Evolutionary conservation across 129 eudicot species (phyloP), one percentile per base, ranked within the genome.

Genomic region (Smallanthus sonchifolius): DNA sequence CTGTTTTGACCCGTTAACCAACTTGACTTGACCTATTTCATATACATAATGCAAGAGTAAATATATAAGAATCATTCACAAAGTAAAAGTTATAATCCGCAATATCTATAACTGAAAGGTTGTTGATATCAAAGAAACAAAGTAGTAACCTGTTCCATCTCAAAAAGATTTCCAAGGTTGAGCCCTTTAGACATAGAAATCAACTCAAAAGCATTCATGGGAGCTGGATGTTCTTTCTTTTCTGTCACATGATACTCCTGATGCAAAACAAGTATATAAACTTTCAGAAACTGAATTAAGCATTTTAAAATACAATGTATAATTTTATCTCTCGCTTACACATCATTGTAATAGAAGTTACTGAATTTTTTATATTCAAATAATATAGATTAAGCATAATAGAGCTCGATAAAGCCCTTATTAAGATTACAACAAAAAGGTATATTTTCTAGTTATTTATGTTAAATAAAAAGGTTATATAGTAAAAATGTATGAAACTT

Each of bases 121-220:
- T 69, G 54, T 30, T 69, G 43, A 51, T 69, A 37, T 37, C 30
- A 77, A 48, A 72, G 17, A 48, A 45, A 24, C 1, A 2, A 5
- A 39, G 81, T 35, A 65, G 16, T 6, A 65, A 93, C 98, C 98
- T 90, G 91, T 69, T 91, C 92, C 24, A 69, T 71, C 24, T 90
- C 98, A 60, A 92, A 89, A 43, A 92, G 89, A 75, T 92, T 92
- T 65, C 86, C 98, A 56, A 92, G 95, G 90, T 92, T 87, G 70
- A 92, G 92, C 56, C 98, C 98, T 67, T 84, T 87, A 9, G 98
- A 92, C 96, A 92, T 87, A 17, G 95, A 86, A 79, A 92, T 92
- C 73, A 92, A 86, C 86, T 92, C 96, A 73, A 92, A 92, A 43
- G 98, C 98, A 86, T 92, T 92, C 96, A 87, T 92, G 76, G 98